These are phyloP conservation scores for Cercospora nicotianae DNA, from an alignment of 2,329 filamentous ascomycete species.

Conservation along the genomic window DNA sequence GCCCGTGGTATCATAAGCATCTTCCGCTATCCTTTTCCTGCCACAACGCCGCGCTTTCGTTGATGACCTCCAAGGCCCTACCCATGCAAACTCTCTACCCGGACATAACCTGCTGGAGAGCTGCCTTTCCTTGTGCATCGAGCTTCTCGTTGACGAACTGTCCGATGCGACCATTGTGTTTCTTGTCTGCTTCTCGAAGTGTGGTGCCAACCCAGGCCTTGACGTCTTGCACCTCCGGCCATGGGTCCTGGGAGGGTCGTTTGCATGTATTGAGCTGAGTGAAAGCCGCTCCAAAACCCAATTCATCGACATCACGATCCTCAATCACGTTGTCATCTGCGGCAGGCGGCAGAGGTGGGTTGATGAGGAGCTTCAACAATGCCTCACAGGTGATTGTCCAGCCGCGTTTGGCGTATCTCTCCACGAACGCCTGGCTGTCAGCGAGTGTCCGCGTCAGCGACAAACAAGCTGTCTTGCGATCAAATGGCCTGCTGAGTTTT, in stretches of 20 bases:
- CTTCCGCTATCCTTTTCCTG: neutral
- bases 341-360: conserved; percentile 70
- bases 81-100: conserved; percentile 20
- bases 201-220: conserved; percentile 80
- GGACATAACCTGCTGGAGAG: conserved; percentile 42
- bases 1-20: conserved; percentile 16
- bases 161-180: conserved; percentile 69
- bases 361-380: conserved; percentile 84
- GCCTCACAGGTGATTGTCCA: conserved; percentile 89
- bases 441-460: conserved; percentile 90
- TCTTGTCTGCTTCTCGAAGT: conserved; percentile 73
- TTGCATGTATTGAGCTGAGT: conserved; percentile 91
- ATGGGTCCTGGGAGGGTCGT: conserved; percentile 71
- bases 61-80: neutral
- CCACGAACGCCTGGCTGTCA: conserved; percentile 79
- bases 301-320: conserved; percentile 90
- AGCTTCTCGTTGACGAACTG: conserved; percentile 72
- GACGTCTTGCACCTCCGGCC: conserved; percentile 78
- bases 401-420: conserved; percentile 70
- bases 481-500: conserved; percentile 80
- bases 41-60: conserved; percentile 11
- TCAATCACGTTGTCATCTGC: conserved; percentile 74
- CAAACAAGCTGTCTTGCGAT: conserved; percentile 90
- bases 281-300: conserved; percentile 92
- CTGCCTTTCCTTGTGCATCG: conserved; percentile 42